Percentiles rank a stretch among this genome's conserved stretches.
phyloP scores from a whole-genome alignment of 148 eudicot genomes.

The Euryodendron excelsum region DNA sequence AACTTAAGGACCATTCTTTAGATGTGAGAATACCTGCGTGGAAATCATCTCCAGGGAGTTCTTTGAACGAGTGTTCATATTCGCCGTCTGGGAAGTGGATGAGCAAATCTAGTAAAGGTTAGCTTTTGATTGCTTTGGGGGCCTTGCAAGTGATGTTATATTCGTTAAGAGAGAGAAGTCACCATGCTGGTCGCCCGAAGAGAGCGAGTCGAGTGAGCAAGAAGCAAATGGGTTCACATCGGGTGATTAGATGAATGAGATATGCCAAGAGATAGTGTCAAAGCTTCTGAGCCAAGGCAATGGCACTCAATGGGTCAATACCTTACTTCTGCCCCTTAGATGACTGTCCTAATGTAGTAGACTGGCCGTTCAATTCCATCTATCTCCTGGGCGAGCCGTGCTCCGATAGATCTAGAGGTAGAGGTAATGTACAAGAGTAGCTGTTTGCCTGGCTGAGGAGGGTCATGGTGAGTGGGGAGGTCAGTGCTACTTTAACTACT shows the following conservation, averaged over 20 bases:
- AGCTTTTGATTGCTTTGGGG: too few species aligned
- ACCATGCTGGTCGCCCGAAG: not conserved
- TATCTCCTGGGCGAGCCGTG: not conserved
- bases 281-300: not conserved
- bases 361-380: not conserved
- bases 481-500: too few species aligned
- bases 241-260: not conserved
- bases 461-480: not conserved
- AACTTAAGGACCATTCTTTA: not conserved
- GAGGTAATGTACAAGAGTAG: not conserved
- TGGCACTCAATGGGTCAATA: not conserved
- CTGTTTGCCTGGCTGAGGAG: not conserved
- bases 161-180: not conserved
- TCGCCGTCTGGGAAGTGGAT: too few species aligned
- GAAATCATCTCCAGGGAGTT: not conserved
- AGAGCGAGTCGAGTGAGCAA: not conserved
- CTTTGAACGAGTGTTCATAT: too few species aligned
- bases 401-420: not conserved
- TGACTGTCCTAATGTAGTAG: not conserved
- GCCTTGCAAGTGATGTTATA: too few species aligned
- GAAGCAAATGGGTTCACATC: not conserved
- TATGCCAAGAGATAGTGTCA: not conserved
- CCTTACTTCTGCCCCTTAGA: not conserved
- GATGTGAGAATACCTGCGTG: too few species aligned
- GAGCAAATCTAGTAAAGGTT: too few species aligned